Percentiles rank a stretch among this genome's conserved stretches.
Conservation (phyloP, 345 rosid genomes). For the Camelina sativa region DNA sequence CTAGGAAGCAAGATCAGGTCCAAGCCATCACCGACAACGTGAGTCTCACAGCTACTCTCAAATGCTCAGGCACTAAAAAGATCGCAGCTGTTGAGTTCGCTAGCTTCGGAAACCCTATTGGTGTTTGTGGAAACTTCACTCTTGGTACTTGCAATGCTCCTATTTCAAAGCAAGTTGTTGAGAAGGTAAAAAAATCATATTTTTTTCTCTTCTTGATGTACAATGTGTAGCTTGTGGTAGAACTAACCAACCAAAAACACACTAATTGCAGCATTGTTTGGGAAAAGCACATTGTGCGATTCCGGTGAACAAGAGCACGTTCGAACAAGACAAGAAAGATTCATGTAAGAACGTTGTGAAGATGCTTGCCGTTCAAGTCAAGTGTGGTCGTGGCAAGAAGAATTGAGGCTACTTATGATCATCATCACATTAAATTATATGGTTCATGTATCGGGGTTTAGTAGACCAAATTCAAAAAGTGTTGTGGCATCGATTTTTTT, state of each 20-base stretch:
- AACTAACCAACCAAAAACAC: constrained; percentile 1
- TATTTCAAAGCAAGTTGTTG: constrained; percentile 58
- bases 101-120: constrained; percentile 77
- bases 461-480: constrained; percentile 32
- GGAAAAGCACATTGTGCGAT: constrained; percentile 63
- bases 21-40: constrained; percentile 46
- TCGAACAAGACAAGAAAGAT: constrained; percentile 46
- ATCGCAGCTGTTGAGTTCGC: constrained; percentile 73
- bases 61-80: constrained; percentile 56
- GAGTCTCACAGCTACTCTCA: constrained; percentile 55
- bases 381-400: constrained; percentile 51
- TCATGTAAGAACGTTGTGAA: constrained; percentile 52
- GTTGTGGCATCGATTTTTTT: constrained; percentile 27
- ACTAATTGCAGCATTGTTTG: constrained; percentile 55
- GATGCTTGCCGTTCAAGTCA: constrained; percentile 74
- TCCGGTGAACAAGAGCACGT: constrained; percentile 52
- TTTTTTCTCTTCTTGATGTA: not conserved
- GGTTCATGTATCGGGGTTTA: constrained; percentile 24
- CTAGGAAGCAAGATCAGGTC: constrained; percentile 47
- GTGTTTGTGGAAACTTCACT: constrained; percentile 62
- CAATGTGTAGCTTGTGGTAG: not conserved
- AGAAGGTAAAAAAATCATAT: constrained; percentile 46
- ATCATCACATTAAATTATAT: not conserved
- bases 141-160: constrained; percentile 65
- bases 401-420: constrained; percentile 15